Base-by-base conservation (phyloP, 106 monocot species). In the Narthecium ossifragum region DNA sequence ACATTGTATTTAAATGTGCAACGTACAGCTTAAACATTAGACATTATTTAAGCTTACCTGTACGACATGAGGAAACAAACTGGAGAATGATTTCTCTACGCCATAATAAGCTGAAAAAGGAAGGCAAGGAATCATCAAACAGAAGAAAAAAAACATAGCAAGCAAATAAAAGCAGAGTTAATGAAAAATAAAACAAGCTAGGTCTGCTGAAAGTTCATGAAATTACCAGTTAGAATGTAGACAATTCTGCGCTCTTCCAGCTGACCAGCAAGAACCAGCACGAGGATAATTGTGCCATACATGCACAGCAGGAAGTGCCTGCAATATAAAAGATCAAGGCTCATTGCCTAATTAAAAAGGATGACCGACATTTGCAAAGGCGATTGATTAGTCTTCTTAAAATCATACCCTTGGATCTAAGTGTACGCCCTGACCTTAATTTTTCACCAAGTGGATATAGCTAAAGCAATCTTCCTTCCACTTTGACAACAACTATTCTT, bases 261-360 rank as follows among this genome's bases (percentile, higher is more conserved):
- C 50, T 85, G 73, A 33, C 84, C 76, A 30, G 77, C 98, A 69
- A 98, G 80, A 67, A 98, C 79, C 10, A 98, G 62, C 14, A 68
- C 80, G 49, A 88, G 84, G 26, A 82, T 14, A 57, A 67, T 56
- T 43, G 64, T 66, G 58, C 87, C 98, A 56, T 98, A 98, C 34
- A 91, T 25, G 46, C 98, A 91, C 22, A 98, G 46, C 59, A 81
- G 59, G 53, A 84, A 74, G 62, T 98, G 98, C 90, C 98, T 98
- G 75, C 56, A 36, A 70, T 31, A 23, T 1, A 49, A 55, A 55
- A 33, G n/a, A n/a, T n/a, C n/a, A n/a, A n/a, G n/a, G n/a, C n/a
- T n/a, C n/a, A n/a, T n/a, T n/a, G n/a, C n/a, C n/a, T n/a, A n/a
- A n/a, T n/a, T n/a, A n/a, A n/a, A n/a, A n/a, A n/a, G n/a, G n/a